These are phyloP conservation scores for Puya raimondii DNA, from an alignment of 176 grass and related monocot species.

Conservation along the genomic window DNA sequence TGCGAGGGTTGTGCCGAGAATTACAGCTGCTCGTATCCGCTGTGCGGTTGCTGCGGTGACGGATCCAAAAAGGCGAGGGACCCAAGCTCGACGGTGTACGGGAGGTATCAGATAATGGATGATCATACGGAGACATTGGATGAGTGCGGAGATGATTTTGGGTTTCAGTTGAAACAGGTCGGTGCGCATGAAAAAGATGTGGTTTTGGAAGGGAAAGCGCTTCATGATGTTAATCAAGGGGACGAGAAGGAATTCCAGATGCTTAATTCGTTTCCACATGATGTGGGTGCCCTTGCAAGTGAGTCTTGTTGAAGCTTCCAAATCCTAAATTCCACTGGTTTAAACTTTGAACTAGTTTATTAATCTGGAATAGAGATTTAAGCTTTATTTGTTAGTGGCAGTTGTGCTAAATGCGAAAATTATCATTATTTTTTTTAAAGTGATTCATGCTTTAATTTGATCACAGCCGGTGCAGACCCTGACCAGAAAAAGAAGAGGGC, in stretches of 20 bases:
- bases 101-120: constrained; percentile 85
- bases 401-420: neutral
- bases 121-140: constrained; percentile 79
- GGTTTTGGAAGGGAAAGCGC: constrained; percentile 30
- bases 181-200: constrained; percentile 7
- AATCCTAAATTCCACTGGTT: too few relatives aligned
- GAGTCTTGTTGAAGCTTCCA: constrained; percentile 4
- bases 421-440: constrained; percentile 6
- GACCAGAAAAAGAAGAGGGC: too few relatives aligned
- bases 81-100: constrained; percentile 60
- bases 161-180: constrained; percentile 31
- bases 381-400: neutral
- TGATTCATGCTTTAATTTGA: neutral
- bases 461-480: neutral
- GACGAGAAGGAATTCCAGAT: constrained; percentile 45
- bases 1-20: constrained; percentile 52
- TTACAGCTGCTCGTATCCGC: constrained; percentile 56
- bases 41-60: constrained; percentile 59
- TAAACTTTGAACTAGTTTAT: neutral
- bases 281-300: constrained; percentile 14
- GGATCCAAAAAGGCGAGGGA: constrained; percentile 9
- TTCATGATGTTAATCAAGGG: constrained; percentile 10
- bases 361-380: neutral
- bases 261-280: constrained; percentile 7
- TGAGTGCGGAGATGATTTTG: constrained; percentile 37